A percentile compares a stretch with the other conserved stretches of the same genome.
phyloP scores from a whole-genome alignment of 108 stramenopile genomes.

The Discostella pseudostelligera region DNA sequence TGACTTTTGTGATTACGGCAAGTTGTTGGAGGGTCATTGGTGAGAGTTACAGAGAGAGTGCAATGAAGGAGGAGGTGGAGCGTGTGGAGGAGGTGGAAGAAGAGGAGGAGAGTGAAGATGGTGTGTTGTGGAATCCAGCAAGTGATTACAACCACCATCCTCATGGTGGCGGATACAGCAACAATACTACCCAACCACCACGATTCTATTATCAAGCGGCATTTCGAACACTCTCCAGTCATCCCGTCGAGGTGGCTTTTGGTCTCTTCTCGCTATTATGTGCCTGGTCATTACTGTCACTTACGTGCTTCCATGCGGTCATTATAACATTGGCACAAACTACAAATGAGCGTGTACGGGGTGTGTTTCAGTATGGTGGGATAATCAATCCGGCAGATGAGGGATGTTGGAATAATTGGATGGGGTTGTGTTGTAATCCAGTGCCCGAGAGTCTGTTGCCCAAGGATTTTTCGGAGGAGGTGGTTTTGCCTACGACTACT shows the following conservation, averaged over 20 bases:
- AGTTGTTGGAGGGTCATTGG: constrained; percentile 50
- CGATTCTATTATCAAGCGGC: constrained; percentile 23
- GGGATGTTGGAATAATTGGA: constrained; percentile 78
- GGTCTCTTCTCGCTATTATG: constrained; percentile 67
- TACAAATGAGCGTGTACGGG: constrained; percentile 82
- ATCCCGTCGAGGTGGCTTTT: constrained; percentile 62
- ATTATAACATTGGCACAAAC: constrained; percentile 80
- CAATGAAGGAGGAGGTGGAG: constrained; percentile 11
- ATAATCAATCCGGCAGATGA: constrained; percentile 58
- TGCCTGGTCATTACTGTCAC: constrained; percentile 72
- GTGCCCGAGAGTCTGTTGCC: constrained; percentile 26
- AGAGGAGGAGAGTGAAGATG: background rate
- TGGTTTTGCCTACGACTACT: constrained; percentile 1
- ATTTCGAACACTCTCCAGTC: constrained; percentile 45
- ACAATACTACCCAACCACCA: constrained; percentile 2
- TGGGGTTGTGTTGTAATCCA: constrained; percentile 30
- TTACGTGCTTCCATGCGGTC: constrained; percentile 74
- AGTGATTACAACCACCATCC: constrained; percentile 5
- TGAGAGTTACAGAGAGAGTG: constrained; percentile 41
- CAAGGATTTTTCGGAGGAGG: constrained; percentile 48
- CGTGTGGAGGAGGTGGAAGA: background rate
- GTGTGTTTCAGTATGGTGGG: constrained; percentile 67
- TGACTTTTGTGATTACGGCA: constrained; percentile 57
- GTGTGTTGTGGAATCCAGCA: background rate
- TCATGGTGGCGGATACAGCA: background rate